phyloP scores from a whole-genome alignment of 75 land plant genomes.

The Pseudotsuga menziesii region DNA sequence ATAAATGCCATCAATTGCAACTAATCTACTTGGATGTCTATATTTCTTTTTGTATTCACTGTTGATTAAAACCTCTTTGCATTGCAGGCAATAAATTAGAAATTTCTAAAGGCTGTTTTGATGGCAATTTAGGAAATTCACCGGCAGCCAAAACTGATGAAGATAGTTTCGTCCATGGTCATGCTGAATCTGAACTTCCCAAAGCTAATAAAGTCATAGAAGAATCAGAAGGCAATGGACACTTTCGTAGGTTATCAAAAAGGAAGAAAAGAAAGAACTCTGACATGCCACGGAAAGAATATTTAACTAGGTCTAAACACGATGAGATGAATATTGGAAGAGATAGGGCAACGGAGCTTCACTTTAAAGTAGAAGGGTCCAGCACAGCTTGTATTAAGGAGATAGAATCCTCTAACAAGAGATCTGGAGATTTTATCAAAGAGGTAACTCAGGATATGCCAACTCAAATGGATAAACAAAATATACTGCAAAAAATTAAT shows the following conservation, averaged over 20 bases:
- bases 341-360: not conserved
- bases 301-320: slow-evolving; percentile 3
- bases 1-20: too few species aligned
- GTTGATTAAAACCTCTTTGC: not conserved
- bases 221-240: not conserved
- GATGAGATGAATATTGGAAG: not conserved
- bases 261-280: not conserved
- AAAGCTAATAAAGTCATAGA: not conserved
- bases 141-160: not conserved
- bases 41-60: not conserved
- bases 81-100: not conserved
- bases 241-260: not conserved
- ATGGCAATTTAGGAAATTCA: not conserved
- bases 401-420: not conserved
- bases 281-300: slow-evolving; percentile 5
- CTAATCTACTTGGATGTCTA: not conserved
- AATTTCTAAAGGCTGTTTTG: not conserved
- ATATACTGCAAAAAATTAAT: too few species aligned
- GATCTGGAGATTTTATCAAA: not conserved
- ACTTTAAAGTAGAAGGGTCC: not conserved
- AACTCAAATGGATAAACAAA: not conserved
- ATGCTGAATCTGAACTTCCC: not conserved
- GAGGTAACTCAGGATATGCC: not conserved
- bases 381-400: not conserved
- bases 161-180: not conserved